Evolutionary conservation across 371 early-diverging fungal species (phyloP), one percentile per base, ranked within the genome.

Genomic region (Syncephalastrum sp.): DNA sequence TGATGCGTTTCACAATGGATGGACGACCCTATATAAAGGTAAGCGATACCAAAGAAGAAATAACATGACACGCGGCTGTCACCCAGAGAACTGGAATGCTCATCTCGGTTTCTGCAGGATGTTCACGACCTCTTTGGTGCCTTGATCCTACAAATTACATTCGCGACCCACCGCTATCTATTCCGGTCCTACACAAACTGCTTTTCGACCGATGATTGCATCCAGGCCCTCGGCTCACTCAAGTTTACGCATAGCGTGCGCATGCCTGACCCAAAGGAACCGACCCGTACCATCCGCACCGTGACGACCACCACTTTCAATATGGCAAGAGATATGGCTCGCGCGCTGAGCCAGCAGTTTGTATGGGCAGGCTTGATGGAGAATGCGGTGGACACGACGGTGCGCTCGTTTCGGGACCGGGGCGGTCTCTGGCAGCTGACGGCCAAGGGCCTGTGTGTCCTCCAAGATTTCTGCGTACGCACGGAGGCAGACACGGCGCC

Each of bases 251-350:
- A 84, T 56, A 79, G 79, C 16, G 70, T 73, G 19, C 76, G 77
- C 17, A 67, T 54, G 24, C 72, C 82, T 10, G 87, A 86, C 60
- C 85, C 85, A 0, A 80, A 77, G 44, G 84, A 87, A 52, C 79
- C 79, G n/a, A 72, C 75, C 44, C 67, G 69, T 33, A 45, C 53
- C 21, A 60, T 73, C 41, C 68, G 75, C n/a, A 83, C 81, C 15
- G 82, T 84, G 0, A 82, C 82, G 5, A 86, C 85, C 0, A 86
- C 86, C 0, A 83, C 83, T 4, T 84, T 86, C 58, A 83, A 82
- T 27, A 81, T 86, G 77, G 77, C 79, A 8, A 61, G 75, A 53
- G 85, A 83, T 45, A 83, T 86, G 85, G 85, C 87, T 33, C 80
- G 79, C 61, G 79, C 81, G 47, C 65, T 86, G 3, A 84, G 85